These are phyloP conservation scores for Microdochium trichocladiopsis DNA, from an alignment of 2,329 filamentous ascomycete species.

Conservation along the genomic window DNA sequence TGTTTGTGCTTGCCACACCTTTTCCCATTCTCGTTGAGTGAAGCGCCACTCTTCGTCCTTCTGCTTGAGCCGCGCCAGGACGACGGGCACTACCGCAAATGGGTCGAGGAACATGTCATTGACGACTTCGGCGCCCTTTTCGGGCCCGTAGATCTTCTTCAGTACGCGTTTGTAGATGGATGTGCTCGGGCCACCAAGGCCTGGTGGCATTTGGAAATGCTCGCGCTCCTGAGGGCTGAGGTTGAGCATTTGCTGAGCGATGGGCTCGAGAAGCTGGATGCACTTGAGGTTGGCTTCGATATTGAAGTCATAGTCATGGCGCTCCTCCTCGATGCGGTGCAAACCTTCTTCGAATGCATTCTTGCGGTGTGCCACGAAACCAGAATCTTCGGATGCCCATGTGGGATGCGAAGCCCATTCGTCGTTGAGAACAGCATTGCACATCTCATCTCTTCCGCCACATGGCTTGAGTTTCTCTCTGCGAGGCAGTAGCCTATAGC, in stretches of 20 bases:
- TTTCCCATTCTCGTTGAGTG: conserved; percentile 95
- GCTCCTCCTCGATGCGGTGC: conserved; percentile 94
- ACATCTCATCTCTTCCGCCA: conserved; percentile 91
- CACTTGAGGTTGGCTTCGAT: conserved; percentile 94
- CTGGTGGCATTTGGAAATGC: conserved; percentile 71
- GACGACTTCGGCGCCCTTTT: conserved; percentile 78
- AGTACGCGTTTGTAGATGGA: conserved; percentile 96
- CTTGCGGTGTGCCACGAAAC: conserved; percentile 96
- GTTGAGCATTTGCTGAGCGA: conserved; percentile 81
- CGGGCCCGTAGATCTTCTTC: conserved; percentile 91
- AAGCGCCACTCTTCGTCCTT: conserved; percentile 98
- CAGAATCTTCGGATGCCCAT: conserved; percentile 96
- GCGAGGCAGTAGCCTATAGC: conserved; percentile 87
- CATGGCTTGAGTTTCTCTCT: conserved; percentile 86
- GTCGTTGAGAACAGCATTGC: conserved; percentile 87
- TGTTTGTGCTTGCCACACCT: conserved; percentile 95
- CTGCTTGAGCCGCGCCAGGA: conserved; percentile 84
- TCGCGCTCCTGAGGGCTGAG: conserved; percentile 68
- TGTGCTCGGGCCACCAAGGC: conserved; percentile 86
- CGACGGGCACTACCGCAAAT: conserved; percentile 79
- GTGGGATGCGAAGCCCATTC: conserved; percentile 98
- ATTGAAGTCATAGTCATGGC: conserved; percentile 97
- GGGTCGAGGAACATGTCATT: conserved; percentile 80
- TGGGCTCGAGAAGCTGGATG: conserved; percentile 90
- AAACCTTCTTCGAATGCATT: conserved; percentile 92